phyloP scores from a whole-genome alignment of 805 yeast species.

The Teunomyces atbi region DNA sequence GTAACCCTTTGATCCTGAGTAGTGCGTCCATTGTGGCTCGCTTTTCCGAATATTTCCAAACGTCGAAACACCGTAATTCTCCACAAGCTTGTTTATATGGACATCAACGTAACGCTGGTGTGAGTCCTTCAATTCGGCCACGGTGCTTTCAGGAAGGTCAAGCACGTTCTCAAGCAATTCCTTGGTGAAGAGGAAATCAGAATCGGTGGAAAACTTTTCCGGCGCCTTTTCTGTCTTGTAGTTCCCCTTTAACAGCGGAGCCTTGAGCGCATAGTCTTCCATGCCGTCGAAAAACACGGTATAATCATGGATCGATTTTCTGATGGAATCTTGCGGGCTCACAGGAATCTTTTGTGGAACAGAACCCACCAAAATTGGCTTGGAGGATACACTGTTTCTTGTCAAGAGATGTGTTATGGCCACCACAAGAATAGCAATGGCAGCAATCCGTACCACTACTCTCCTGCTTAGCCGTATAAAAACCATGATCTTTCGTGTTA shows the following conservation, averaged over 20 bases:
- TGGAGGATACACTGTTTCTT: not conserved
- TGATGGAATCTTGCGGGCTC: not conserved
- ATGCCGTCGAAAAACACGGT: constrained; percentile 32
- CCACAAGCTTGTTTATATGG: constrained; percentile 27
- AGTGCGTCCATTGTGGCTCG: constrained; percentile 40
- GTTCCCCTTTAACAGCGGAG: constrained; percentile 40
- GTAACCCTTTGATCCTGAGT: constrained; percentile 34
- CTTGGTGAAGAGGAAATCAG: constrained; percentile 43
- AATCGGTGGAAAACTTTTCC: constrained; percentile 41
- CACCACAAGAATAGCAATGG: not conserved
- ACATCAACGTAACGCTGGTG: constrained; percentile 36
- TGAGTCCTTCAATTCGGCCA: constrained; percentile 32
- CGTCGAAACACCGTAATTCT: constrained; percentile 28
- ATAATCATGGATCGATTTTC: constrained; percentile 19
- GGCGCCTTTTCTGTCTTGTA: constrained; percentile 44
- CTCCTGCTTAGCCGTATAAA: not conserved
- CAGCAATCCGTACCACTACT: not conserved
- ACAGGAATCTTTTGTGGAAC: too few relatives aligned
- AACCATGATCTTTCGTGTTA: not conserved
- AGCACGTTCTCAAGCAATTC: constrained; percentile 45
- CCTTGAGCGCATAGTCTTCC: constrained; percentile 33
- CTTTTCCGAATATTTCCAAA: constrained; percentile 31
- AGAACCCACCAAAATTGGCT: not conserved
- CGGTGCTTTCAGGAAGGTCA: constrained; percentile 35
- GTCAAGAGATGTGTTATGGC: not conserved